Evolutionary conservation across 2,329 filamentous ascomycete species (phyloP), one percentile per base, ranked within the genome.

Genomic region (Bipolaris cookei): DNA sequence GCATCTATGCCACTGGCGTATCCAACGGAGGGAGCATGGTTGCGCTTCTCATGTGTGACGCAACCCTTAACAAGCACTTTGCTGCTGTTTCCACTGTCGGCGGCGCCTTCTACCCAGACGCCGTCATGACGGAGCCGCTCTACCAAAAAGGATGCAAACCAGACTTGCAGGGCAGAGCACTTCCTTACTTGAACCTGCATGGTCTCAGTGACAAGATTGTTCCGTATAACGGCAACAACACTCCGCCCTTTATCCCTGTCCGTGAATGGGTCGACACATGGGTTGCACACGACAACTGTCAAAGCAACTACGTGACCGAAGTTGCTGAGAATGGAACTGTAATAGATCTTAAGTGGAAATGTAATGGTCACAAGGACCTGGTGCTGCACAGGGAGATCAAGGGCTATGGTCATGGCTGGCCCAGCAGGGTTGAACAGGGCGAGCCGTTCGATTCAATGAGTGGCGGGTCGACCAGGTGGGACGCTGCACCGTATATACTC

Each of bases 11-110:
- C 7, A 76, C 77, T 0, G 81, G 80, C 51, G 81, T 85, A 56
- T 84, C 77, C 65, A 84, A 86, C 39, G 84, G 83, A 4, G 84
- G 81, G 4, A 83, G 79, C 6, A 78, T 82, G 28, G 76, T 81
- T 25, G 79, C 79, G 3, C 78, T 79, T 14, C 66, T 76, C 1
- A 80, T 82, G 16, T 84, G 81, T 64, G 70, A 78, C 23, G 68
- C 77, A 4, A 67, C 68, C 5, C 66, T 77, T 3, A 78, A 77
- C 20, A 59, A 43, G 20, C 62, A 65, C 1, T 79, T 84, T 53
- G 81, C 82, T 3, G 81, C 81, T 0, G 83, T 83, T 57, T 80
- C 79, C 1, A 73, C 76, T 6, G 77, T 78, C 4, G 75, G 78
- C 1, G 80, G 77, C 3, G 81, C 79, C 1, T 79, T 75, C 38